Conservation (phyloP, 352 stramenopile genomes). For the Aphanomyces euteiches region DNA sequence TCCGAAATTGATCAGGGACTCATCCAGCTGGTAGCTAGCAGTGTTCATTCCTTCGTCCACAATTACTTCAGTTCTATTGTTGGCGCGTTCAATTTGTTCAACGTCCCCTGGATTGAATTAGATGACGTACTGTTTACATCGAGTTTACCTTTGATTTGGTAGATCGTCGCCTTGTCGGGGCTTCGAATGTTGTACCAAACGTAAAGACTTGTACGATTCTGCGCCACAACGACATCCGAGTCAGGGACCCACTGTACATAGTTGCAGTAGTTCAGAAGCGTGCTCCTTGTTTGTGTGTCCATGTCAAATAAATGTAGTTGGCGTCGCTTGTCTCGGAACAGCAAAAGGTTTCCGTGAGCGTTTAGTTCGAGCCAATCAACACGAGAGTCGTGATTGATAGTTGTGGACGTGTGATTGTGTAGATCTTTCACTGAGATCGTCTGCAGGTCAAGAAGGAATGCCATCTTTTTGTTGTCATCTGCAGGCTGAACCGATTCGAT, state of each 20-base stretch:
- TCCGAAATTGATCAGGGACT: conserved; percentile 92
- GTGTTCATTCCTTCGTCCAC: conserved; percentile 94
- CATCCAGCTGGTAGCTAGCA: conserved; percentile 89
- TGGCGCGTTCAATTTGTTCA: conserved; percentile 90
- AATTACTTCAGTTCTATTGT: conserved; percentile 92
- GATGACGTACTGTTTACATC: background rate
- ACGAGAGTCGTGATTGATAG: conserved; percentile 87
- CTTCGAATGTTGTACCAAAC: conserved; percentile 96
- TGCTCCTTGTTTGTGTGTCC: conserved; percentile 76
- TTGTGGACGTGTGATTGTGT: conserved; percentile 69
- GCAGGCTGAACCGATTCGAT: conserved; percentile 33
- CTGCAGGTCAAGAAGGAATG: conserved; percentile 90
- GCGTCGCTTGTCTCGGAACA: conserved; percentile 91
- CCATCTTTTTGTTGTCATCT: conserved; percentile 92
- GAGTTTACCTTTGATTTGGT: conserved; percentile 87
- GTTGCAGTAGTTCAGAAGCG: conserved; percentile 92
- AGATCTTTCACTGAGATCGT: conserved; percentile 90
- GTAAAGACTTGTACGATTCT: conserved; percentile 88
- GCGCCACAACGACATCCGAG: conserved; percentile 92
- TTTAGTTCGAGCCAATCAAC: conserved; percentile 96
- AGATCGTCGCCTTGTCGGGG: conserved; percentile 91
- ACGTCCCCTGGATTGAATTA: conserved; percentile 60
- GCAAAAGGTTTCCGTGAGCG: conserved; percentile 78
- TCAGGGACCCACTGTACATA: conserved; percentile 97
- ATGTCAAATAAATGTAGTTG: conserved; percentile 92